Conservation (phyloP, 768 basidiomycete species). For the Asterophora lycoperdoides region DNA sequence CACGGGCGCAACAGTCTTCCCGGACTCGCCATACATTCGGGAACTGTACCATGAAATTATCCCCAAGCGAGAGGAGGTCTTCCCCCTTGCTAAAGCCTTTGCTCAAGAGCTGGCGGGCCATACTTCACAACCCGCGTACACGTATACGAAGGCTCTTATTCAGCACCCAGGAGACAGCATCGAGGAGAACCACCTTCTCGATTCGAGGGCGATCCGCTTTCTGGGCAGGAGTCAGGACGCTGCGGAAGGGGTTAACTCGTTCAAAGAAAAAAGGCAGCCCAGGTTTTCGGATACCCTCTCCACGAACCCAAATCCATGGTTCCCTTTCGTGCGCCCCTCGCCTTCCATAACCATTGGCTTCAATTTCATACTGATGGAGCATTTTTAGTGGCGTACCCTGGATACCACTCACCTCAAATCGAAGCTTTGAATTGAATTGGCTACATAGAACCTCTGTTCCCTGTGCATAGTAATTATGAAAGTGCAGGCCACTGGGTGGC, state of each 20-base stretch:
- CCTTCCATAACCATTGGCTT: neutral
- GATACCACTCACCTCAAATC: slow-evolving; percentile 15
- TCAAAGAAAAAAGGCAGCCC: slow-evolving; percentile 42
- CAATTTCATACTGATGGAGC: neutral
- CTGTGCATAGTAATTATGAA: neutral
- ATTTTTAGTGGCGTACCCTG: slow-evolving; percentile 13
- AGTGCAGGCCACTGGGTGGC: no score
- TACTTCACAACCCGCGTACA: slow-evolving; percentile 47
- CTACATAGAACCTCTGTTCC: no score
- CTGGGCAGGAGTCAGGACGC: slow-evolving; percentile 38
- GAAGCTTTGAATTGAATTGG: slow-evolving; percentile 7
- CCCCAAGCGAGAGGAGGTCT: slow-evolving; percentile 46
- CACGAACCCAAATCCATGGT: slow-evolving; percentile 37
- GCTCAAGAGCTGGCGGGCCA: slow-evolving; percentile 48
- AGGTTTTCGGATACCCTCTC: slow-evolving; percentile 44
- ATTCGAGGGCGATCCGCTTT: slow-evolving; percentile 44
- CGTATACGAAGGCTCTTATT: slow-evolving; percentile 48
- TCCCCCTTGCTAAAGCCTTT: slow-evolving; percentile 47
- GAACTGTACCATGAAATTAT: slow-evolving; percentile 45
- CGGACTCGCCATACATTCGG: slow-evolving; percentile 40
- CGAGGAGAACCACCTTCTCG: slow-evolving; percentile 52
- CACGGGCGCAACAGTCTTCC: slow-evolving; percentile 39
- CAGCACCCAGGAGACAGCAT: slow-evolving; percentile 45
- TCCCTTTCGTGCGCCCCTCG: slow-evolving; percentile 45
- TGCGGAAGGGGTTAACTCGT: slow-evolving; percentile 44